Conservation (phyloP, 805 yeast species). For the Barnettozyma sucrosica region DNA sequence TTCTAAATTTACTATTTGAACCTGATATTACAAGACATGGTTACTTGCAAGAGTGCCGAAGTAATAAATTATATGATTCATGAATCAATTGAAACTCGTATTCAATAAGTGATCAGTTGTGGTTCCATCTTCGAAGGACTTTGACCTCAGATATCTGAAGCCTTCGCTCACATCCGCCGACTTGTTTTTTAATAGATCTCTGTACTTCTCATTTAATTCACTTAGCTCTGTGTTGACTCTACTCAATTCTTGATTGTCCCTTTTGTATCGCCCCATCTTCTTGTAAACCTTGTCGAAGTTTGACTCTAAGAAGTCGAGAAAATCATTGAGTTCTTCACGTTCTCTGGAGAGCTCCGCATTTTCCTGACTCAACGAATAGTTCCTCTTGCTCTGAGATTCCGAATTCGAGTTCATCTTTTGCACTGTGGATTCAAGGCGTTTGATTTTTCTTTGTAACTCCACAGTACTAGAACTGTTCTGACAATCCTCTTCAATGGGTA, state of each 20-base stretch:
- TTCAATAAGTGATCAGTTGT: slow-evolving; percentile 7
- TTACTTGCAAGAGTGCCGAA: too few relatives aligned
- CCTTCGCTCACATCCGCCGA: not conserved
- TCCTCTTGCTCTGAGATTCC: not conserved
- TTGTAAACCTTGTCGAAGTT: slow-evolving; percentile 12
- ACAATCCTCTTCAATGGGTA: not conserved
- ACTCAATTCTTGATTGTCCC: slow-evolving; percentile 12
- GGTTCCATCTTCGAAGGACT: slow-evolving; percentile 2
- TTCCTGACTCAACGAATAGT: slow-evolving; percentile 6
- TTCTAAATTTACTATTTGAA: too few relatives aligned
- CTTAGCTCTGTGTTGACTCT: slow-evolving; percentile 12
- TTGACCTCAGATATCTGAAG: not conserved
- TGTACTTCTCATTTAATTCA: slow-evolving; percentile 7
- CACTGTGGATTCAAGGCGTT: slow-evolving; percentile 9
- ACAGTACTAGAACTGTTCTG: not conserved
- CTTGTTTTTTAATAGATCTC: slow-evolving; percentile 1
- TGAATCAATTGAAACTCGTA: not conserved
- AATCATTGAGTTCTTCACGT: slow-evolving; percentile 16
- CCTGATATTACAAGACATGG: too few relatives aligned
- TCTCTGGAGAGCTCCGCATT: slow-evolving; percentile 11
- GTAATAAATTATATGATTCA: too few relatives aligned
- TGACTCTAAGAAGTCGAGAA: slow-evolving; percentile 17
- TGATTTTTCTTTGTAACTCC: slow-evolving; percentile 6
- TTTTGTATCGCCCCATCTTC: slow-evolving; percentile 2
- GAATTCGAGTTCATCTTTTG: slow-evolving; percentile 5